A percentile compares a stretch with the other conserved stretches of the same genome.
phyloP scores from a whole-genome alignment of 225 moss, liverwort and hornwort species.

The Climacium dendroides region DNA sequence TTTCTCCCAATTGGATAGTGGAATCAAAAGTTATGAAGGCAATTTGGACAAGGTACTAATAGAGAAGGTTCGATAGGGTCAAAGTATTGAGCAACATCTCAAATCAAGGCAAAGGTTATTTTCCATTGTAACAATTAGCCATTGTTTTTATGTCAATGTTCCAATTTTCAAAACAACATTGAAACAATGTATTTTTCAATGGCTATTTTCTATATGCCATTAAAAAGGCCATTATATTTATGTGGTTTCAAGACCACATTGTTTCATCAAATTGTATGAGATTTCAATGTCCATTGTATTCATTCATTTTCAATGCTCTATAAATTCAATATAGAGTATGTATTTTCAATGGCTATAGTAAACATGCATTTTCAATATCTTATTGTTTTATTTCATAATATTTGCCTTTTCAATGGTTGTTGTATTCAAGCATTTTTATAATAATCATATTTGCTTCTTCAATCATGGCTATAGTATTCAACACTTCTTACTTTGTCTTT shows the following conservation, averaged over 20 bases:
- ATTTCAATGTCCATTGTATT: background rate
- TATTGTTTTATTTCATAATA: too few relatives aligned
- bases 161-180: background rate
- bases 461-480: background rate
- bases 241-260: background rate
- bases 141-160: background rate
- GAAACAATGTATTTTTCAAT: background rate
- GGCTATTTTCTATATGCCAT: background rate
- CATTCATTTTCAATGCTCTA: background rate
- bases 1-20: rapidly evolving
- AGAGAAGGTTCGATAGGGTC: too few relatives aligned
- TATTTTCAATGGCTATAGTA: background rate
- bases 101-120: background rate
- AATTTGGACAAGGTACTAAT: background rate
- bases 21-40: background rate
- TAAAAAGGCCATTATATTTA: background rate
- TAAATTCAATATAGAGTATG: background rate
- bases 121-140: background rate
- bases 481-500: too few relatives aligned
- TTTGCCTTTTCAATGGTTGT: too few relatives aligned
- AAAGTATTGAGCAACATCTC: too few relatives aligned
- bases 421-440: too few relatives aligned
- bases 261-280: background rate
- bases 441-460: background rate
- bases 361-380: background rate